phyloP scores from a whole-genome alignment of 2,329 filamentous ascomycete genomes.

The Arthrobotrys entomopaga region DNA sequence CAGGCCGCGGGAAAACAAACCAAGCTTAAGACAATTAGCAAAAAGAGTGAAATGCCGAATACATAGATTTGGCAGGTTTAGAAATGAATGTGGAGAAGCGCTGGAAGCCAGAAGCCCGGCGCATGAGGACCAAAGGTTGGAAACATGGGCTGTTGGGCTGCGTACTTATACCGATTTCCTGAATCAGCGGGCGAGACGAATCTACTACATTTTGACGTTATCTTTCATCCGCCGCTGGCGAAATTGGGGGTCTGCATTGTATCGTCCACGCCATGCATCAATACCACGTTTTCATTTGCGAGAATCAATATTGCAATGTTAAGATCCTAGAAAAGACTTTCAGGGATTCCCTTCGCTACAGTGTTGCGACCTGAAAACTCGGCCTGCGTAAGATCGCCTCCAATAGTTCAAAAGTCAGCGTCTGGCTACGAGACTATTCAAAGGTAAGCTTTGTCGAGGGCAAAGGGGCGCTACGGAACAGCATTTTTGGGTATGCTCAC shows the following conservation, averaged over 20 bases:
- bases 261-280: neutral
- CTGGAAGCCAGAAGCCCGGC: constrained; percentile 22
- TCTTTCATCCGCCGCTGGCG: neutral
- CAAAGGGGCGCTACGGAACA: no score
- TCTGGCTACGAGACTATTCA: no score
- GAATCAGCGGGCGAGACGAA: constrained; percentile 7
- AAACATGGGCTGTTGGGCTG: neutral
- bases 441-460: neutral
- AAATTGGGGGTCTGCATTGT: neutral
- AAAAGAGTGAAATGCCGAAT: constrained; percentile 18
- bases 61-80: constrained; percentile 30
- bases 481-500: no score
- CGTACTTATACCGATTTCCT: constrained; percentile 28
- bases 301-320: constrained; percentile 4
- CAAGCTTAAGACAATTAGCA: neutral
- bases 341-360: neutral
- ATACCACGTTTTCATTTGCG: constrained; percentile 14
- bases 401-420: neutral
- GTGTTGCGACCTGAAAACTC: neutral
- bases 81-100: constrained; percentile 26
- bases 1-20: neutral
- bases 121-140: constrained; percentile 12
- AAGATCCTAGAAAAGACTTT: neutral
- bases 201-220: neutral
- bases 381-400: constrained; percentile 21